Conservation (phyloP, 495 filamentous ascomycete genomes). For the Penicillium flavigenum region DNA sequence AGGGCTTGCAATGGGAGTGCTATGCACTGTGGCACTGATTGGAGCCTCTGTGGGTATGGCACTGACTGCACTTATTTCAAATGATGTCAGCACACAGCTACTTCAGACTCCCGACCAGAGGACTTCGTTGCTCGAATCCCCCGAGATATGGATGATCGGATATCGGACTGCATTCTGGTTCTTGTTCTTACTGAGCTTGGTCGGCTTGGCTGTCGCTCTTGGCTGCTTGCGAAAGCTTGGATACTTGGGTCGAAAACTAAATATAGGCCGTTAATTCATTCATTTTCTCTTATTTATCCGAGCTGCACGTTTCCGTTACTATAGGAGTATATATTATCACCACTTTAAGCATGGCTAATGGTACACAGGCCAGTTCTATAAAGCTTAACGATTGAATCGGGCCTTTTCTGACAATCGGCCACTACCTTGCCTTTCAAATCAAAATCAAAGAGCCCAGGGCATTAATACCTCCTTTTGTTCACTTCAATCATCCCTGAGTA, state of each 20-base stretch:
- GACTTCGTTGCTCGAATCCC: background rate
- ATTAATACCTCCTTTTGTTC: background rate
- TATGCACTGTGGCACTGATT: slow-evolving; percentile 58
- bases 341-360: background rate
- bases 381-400: background rate
- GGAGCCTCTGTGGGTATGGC: slow-evolving; percentile 56
- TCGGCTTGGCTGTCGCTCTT: slow-evolving; percentile 13
- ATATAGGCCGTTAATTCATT: slow-evolving; percentile 10
- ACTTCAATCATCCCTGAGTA: background rate
- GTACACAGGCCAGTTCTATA: background rate
- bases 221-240: slow-evolving; percentile 39
- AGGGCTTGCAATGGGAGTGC: slow-evolving; percentile 57
- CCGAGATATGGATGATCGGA: slow-evolving; percentile 46
- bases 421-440: background rate
- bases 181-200: slow-evolving; percentile 36
- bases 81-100: slow-evolving; percentile 33
- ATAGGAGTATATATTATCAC: background rate
- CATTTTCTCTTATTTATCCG: background rate
- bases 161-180: slow-evolving; percentile 56
- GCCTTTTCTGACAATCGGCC: background rate
- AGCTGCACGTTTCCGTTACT: background rate
- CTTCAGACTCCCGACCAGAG: background rate
- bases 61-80: slow-evolving; percentile 49
- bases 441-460: background rate
- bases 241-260: slow-evolving; percentile 48